These are phyloP conservation scores for Polyporus tsugae DNA, from an alignment of 1,284 basidiomycete species.

Conservation along the genomic window DNA sequence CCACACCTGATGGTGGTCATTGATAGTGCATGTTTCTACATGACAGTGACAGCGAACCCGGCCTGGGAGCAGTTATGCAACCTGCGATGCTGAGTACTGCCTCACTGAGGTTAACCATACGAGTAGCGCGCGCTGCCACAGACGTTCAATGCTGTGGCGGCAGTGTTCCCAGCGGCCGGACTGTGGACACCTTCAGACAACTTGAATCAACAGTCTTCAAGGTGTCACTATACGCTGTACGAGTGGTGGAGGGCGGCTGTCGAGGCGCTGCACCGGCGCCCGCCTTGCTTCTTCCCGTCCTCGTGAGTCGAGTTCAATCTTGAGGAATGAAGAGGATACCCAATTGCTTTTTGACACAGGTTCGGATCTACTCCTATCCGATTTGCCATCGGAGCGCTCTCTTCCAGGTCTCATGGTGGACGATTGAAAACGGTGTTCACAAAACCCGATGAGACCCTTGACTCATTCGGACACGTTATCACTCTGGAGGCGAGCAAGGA, in stretches of 20 bases:
- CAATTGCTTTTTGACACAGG: background rate
- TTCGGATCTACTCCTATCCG: background rate
- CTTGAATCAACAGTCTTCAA: too few relatives aligned
- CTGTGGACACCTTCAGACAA: background rate
- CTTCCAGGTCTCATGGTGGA: background rate
- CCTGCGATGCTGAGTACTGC: background rate
- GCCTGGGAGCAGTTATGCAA: background rate
- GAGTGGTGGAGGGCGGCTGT: background rate
- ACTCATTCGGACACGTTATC: background rate
- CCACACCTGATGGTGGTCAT: background rate
- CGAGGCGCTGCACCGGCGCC: slow-evolving; percentile 3
- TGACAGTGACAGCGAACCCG: background rate
- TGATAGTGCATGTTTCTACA: background rate
- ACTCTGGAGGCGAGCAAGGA: background rate
- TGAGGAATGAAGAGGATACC: background rate
- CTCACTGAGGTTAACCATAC: slow-evolving; percentile 2
- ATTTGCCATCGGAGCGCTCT: slow-evolving; percentile 2
- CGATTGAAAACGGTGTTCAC: background rate
- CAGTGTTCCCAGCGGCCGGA: background rate
- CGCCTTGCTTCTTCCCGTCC: slow-evolving; percentile 2
- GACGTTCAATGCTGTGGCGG: background rate
- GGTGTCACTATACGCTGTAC: background rate
- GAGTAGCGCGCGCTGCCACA: background rate
- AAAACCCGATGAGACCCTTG: background rate
- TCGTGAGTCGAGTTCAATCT: background rate